Base-by-base conservation (phyloP, 192 early-diverging fungal genomes). In the Backusella westeae region DNA sequence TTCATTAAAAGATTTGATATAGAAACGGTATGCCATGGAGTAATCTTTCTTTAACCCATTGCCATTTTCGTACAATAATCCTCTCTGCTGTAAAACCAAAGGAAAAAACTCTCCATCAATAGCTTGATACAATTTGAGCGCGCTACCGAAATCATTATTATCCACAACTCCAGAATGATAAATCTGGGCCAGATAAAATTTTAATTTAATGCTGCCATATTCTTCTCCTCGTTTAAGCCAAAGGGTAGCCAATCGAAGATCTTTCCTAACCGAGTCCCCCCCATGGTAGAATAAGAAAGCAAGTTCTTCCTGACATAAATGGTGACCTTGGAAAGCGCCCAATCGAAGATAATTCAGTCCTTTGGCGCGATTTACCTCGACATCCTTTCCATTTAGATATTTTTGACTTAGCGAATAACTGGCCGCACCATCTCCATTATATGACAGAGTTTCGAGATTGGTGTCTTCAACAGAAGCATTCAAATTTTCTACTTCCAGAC, bases 381-480 rank as follows among this genome's bases (percentile, higher is more conserved):
- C 0, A 14, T 1, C 23, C 0, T 0, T 63, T 8, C 26, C 56
- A 12, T 63, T 0, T 14, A 63, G 2, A 29, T 14, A 63, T 0
- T 14, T 63, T 63, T 29, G 56, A 29, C 21, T 10, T 63, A 63
- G 3, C 2, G 0, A 0, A 1, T 63, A 63, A 0, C 56, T 63
- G 0, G 56, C 23, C 1, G 0, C 23, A 3, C 9, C 8, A 29
- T 26, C 26, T 56, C 53, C 19, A 6, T 56, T 56, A 63, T 29
- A 23, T 0, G 56, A 8, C 1, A 0, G 26, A 0, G 0, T 29
- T 1, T 63, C 9, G 2, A 63, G 26, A 49, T n/a, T 6, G 46
- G 19, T 49, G n/a, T n/a, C 0, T 49, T 0, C 6, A 49, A 1
- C 46, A 6, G 46, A 0, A 49, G 6, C 17, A 4, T 49, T 1